phyloP scores from a whole-genome alignment of 2,329 filamentous ascomycete species.

The Decorospora gaudefroyi region DNA sequence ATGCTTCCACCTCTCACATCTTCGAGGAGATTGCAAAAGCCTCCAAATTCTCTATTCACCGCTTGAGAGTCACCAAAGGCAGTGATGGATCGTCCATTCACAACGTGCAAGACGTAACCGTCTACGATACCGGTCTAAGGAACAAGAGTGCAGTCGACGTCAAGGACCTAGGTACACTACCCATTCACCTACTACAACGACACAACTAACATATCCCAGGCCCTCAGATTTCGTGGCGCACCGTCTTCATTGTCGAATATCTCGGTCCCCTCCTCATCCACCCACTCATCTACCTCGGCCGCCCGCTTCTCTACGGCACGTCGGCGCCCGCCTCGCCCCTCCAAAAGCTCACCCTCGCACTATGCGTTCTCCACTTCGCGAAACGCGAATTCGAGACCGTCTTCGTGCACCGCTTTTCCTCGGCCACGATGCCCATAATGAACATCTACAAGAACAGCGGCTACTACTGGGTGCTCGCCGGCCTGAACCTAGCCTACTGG shows the following conservation, averaged over 20 bases:
- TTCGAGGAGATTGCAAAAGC: slow-evolving; percentile 61
- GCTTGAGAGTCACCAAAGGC: slow-evolving; percentile 67
- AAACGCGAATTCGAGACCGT: slow-evolving; percentile 96
- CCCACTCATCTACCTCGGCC: slow-evolving; percentile 69
- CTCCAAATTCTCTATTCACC: slow-evolving; percentile 61
- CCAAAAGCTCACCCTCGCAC: slow-evolving; percentile 73
- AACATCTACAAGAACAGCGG: slow-evolving; percentile 95
- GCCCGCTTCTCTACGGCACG: slow-evolving; percentile 71
- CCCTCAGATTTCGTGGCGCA: slow-evolving; percentile 86
- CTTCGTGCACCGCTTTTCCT: slow-evolving; percentile 93
- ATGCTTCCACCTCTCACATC: slow-evolving; percentile 59
- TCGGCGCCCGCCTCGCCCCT: slow-evolving; percentile 61
- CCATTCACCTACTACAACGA: not conserved
- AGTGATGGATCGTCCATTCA: slow-evolving; percentile 63
- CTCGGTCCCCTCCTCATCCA: slow-evolving; percentile 89
- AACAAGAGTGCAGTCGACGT: slow-evolving; percentile 72
- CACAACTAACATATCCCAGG: slow-evolving; percentile 57
- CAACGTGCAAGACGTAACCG: slow-evolving; percentile 58
- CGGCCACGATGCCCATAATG: slow-evolving; percentile 85
- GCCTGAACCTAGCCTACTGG: slow-evolving; percentile 79
- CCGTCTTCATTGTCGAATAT: slow-evolving; percentile 95
- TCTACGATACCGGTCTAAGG: slow-evolving; percentile 61
- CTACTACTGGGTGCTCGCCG: slow-evolving; percentile 90
- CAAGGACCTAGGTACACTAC: slow-evolving; percentile 79
- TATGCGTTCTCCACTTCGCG: slow-evolving; percentile 82